These are phyloP conservation scores for Blastocystis sp. DNA, from an alignment of 352 stramenopile species.

Conservation along the genomic window DNA sequence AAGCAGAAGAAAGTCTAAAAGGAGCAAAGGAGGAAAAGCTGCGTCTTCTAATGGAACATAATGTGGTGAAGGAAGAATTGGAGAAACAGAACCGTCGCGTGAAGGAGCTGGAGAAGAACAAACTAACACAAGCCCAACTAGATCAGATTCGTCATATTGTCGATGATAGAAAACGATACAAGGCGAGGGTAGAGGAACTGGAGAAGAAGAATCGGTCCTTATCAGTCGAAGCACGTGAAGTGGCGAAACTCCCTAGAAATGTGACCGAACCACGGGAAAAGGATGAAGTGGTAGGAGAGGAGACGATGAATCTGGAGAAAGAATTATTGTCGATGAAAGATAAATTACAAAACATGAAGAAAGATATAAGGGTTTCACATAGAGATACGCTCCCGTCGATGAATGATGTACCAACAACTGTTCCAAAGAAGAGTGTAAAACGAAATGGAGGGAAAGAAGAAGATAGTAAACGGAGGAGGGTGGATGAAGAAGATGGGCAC, in stretches of 20 bases:
- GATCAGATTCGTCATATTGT: constrained; percentile 19
- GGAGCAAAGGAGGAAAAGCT: not conserved
- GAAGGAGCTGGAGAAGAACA: constrained; percentile 64
- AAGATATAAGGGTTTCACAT: not conserved
- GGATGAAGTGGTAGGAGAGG: not conserved
- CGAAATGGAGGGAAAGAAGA: not conserved
- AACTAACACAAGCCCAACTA: constrained; percentile 37
- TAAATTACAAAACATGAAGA: not conserved
- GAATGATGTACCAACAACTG: constrained; percentile 27
- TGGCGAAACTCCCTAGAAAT: not conserved
- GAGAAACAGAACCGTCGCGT: constrained; percentile 3
- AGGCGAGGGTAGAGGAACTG: constrained; percentile 20
- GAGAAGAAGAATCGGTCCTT: not conserved
- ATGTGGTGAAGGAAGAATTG: constrained; percentile 18
- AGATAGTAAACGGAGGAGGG: not conserved
- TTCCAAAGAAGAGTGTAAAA: constrained; percentile 12
- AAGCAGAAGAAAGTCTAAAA: not conserved
- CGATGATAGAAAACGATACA: constrained; percentile 24
- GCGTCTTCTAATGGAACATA: not conserved
- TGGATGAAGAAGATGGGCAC: constrained; percentile 28
- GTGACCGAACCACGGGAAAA: not conserved
- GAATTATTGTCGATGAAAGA: not conserved
- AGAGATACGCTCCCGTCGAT: not conserved
- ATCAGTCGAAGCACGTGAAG: not conserved
- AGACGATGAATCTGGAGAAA: not conserved